Conservation (phyloP, 768 basidiomycete genomes). For the Boletus subcaerulescens region DNA sequence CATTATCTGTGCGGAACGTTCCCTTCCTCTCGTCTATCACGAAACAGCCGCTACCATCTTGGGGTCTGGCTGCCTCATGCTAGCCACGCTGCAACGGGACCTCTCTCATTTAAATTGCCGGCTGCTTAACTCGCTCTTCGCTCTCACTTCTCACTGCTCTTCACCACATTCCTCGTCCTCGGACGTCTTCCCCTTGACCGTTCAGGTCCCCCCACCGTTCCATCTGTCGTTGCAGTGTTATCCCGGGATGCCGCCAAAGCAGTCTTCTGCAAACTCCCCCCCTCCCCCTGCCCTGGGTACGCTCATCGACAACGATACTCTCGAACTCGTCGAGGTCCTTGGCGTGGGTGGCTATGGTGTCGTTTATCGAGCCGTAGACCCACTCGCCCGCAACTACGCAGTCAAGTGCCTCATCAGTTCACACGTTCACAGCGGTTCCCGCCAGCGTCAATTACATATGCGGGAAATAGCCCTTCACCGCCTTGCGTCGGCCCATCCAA, state of each 20-base stretch:
- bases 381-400: constrained; percentile 61
- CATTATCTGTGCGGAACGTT: constrained; percentile 31
- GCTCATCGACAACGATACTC: constrained; percentile 75
- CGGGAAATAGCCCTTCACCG: constrained; percentile 85
- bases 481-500: constrained; percentile 68
- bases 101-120: constrained; percentile 33
- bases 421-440: constrained; percentile 39
- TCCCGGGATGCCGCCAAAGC: constrained; percentile 32
- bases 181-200: constrained; percentile 25
- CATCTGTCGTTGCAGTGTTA: constrained; percentile 14
- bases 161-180: constrained; percentile 19
- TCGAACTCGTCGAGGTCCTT: constrained; percentile 83
- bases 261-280: constrained; percentile 39
- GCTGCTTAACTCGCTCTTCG: constrained; percentile 22
- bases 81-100: constrained; percentile 34
- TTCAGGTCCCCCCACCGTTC: constrained; percentile 15
- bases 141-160: constrained; percentile 23
- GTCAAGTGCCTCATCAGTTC: constrained; percentile 86
- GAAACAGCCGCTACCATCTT: constrained; percentile 26
- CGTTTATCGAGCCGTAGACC: constrained; percentile 83
- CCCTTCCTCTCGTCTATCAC: constrained; percentile 33
- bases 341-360: constrained; percentile 95
- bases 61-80: constrained; percentile 36
- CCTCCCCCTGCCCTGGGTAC: constrained; percentile 61
- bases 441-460: constrained; percentile 74